Percentiles rank a stretch among this genome's conserved stretches.
Evolutionary conservation across 2,329 filamentous ascomycete genomes (phyloP).

Genomic region (Cercospora sojina): DNA sequence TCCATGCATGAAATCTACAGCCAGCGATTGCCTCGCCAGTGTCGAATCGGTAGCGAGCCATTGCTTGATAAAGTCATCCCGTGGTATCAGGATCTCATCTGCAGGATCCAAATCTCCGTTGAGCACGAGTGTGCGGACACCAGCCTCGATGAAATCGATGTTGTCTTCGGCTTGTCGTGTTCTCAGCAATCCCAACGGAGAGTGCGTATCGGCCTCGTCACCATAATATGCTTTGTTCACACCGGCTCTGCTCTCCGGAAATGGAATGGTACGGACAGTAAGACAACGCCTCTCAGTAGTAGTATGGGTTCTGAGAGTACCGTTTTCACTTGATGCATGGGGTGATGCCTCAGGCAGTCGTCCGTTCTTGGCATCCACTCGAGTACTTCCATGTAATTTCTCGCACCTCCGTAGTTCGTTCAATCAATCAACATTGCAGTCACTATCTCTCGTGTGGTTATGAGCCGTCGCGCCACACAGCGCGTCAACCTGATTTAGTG

Average conservation of each 20-base stretch:
- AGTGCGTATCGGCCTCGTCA: slow-evolving; percentile 19
- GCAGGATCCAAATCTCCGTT: slow-evolving; percentile 32
- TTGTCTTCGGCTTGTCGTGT: slow-evolving; percentile 11
- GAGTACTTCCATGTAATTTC: too few relatives aligned
- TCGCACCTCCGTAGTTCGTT: too few relatives aligned
- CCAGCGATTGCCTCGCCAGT: slow-evolving; percentile 23
- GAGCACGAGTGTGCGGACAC: slow-evolving; percentile 24
- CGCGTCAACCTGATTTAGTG: too few relatives aligned
- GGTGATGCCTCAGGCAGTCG: too few relatives aligned
- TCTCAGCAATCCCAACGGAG: slow-evolving; percentile 28
- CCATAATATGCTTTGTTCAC: slow-evolving; percentile 29
- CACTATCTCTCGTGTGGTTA: too few relatives aligned
- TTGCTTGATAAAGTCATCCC: slow-evolving; percentile 29
- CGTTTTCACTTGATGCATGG: too few relatives aligned
- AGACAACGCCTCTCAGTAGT: slow-evolving; percentile 28
- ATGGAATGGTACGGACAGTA: slow-evolving; percentile 32
- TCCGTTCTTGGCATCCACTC: too few relatives aligned
- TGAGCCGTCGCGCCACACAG: too few relatives aligned
- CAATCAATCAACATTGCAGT: too few relatives aligned
- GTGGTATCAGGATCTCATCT: slow-evolving; percentile 29
- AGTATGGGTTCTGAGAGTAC: slow-evolving; percentile 18
- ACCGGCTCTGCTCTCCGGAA: slow-evolving; percentile 23
- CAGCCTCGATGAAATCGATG: slow-evolving; percentile 24
- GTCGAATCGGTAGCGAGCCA: slow-evolving; percentile 24
- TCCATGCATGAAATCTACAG: slow-evolving; percentile 29